A percentile compares a stretch with the other conserved stretches of the same genome.
Conservation (phyloP, 1,139 yeast species). For the Yamadazyma taylorii region DNA sequence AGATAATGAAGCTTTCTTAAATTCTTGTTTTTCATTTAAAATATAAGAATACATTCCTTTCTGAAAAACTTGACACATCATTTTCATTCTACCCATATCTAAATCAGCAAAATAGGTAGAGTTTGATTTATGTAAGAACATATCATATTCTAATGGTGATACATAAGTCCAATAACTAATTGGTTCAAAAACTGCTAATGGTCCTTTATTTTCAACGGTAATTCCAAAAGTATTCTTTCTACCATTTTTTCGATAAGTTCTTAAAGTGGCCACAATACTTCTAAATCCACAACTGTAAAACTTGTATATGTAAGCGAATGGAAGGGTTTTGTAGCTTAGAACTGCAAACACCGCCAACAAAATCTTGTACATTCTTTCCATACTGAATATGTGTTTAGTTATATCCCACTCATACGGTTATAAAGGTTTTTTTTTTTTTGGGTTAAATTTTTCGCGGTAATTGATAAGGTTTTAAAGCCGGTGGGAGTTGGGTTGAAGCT, state of each 20-base stretch:
- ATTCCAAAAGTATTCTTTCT: constrained; percentile 37
- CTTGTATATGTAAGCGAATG: constrained; percentile 64
- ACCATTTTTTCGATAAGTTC: constrained; percentile 21
- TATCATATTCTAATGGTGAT: constrained; percentile 79
- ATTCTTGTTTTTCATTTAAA: constrained; percentile 41
- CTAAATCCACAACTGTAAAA: constrained; percentile 52
- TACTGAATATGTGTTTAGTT: too few species aligned
- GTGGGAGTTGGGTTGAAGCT: not conserved
- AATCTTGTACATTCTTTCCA: constrained; percentile 8
- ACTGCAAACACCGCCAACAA: constrained; percentile 12
- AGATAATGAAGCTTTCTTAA: constrained; percentile 18
- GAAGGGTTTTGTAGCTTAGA: constrained; percentile 52
- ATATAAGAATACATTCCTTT: constrained; percentile 43
- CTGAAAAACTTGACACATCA: constrained; percentile 57
- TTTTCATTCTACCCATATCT: constrained; percentile 73
- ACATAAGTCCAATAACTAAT: constrained; percentile 54
- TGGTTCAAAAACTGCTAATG: constrained; percentile 44
- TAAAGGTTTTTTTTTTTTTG: too few species aligned
- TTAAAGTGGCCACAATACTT: constrained; percentile 39
- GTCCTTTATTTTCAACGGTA: constrained; percentile 16
- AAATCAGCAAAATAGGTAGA: constrained; percentile 83
- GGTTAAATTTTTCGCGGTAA: too few species aligned
- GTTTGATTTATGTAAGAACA: constrained; percentile 84
- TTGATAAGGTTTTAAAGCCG: too few species aligned
- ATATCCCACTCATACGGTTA: too few species aligned